Conservation (phyloP, 495 filamentous ascomycete genomes). For the Penicillium chermesinum region DNA sequence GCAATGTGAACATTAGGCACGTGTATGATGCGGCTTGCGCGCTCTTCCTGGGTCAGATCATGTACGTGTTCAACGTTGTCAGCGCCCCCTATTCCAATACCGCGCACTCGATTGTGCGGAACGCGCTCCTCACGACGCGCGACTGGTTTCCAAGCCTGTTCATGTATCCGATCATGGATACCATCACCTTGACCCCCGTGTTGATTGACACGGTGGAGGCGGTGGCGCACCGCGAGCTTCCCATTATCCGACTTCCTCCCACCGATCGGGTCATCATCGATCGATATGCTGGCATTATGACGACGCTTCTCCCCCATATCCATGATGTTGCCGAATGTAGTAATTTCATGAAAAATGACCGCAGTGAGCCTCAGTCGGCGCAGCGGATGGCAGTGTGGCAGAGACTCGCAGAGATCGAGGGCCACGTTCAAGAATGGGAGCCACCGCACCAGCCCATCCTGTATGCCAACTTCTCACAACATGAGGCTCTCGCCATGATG, state of each 20-base stretch:
- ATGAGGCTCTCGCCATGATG: conserved; percentile 25
- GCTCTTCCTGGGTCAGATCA: conserved; percentile 26
- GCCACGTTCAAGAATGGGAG: conserved; percentile 20
- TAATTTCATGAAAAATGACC: conserved; percentile 13
- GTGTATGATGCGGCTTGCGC: conserved; percentile 23
- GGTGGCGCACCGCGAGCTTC: conserved; percentile 26
- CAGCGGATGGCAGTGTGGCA: conserved; percentile 9
- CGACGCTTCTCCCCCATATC: conserved; percentile 25
- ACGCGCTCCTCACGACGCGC: conserved; percentile 24
- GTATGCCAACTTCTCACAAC: conserved; percentile 12
- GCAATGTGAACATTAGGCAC: conserved; percentile 17
- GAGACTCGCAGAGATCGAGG: conserved; percentile 21
- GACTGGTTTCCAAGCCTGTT: conserved; percentile 25
- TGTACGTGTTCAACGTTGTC: conserved; percentile 29
- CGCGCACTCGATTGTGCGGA: conserved; percentile 25
- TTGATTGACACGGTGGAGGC: conserved; percentile 31
- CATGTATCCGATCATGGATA: conserved; percentile 22
- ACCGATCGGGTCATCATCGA: conserved; percentile 26
- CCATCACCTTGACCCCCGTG: conserved; percentile 27
- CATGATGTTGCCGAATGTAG: conserved; percentile 32
- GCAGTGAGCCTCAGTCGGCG: conserved; percentile 2
- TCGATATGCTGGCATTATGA: conserved; percentile 28
- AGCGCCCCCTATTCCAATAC: conserved; percentile 21
- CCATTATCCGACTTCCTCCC: conserved; percentile 25
- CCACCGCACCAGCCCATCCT: conserved; percentile 15